Evolutionary conservation across 345 rosid genomes (phyloP), one percentile per base, ranked within the genome.

Genomic region (Salix exigua): DNA sequence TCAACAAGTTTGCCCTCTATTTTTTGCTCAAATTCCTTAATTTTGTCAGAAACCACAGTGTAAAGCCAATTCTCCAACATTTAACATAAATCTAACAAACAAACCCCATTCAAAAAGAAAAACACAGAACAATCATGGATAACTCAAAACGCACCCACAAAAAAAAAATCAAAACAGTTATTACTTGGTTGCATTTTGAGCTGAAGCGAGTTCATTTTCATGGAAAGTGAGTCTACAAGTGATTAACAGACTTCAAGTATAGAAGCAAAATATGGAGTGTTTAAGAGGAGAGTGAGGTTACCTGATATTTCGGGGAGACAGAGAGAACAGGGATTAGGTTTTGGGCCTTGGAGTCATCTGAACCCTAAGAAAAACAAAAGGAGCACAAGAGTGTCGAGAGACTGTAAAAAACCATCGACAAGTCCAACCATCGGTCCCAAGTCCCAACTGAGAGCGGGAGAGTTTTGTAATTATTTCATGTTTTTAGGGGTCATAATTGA

Each of bases 361-460:
- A 76, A 76, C 79, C 79, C 79, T 61, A 76, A 68, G 18, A 5
- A 18, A 66, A 10, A 28, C 6, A 30, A n/a, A 25, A 37, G 37
- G 17, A 75, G 40, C 67, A 44, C 25, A 14, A 42, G 37, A 18
- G 23, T 6, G 12, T 4, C 21, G 11, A 19, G 19, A 33, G 48
- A 21, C 9, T 2, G 53, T 31, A 6, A 48, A 38, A 38, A 19
- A 40, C 18, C 40, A 64, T 18, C 11, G 62, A 28, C 30, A 50
- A 51, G 11, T 50, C 33, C 50, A 50, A 23, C 63, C 63, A 58
- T 33, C 66, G n/a, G 77, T 23, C 62, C 48, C 67, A 10, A 2
- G 53, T 23, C 62, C 48, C 67, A 10, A 2, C 37, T 9, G 68
- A 30, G 5, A 42, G 58, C 60, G 70, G 70, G 42, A 12, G 62